These are phyloP conservation scores for Gracilaria gracilis DNA, from an alignment of 23 red algal genomes.

Conservation along the genomic window DNA sequence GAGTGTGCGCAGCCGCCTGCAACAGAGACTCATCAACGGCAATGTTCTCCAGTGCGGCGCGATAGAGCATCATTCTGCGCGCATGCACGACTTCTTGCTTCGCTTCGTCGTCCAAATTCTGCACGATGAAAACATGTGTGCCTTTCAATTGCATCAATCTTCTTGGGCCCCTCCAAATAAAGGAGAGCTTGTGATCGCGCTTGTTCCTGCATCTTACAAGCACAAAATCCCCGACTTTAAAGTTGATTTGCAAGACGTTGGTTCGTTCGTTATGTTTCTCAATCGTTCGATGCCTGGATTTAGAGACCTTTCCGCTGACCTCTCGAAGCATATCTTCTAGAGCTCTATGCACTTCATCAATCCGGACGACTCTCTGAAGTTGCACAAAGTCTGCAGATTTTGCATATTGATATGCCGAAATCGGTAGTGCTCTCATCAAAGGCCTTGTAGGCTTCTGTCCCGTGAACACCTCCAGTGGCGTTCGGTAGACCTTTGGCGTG, in stretches of 20 bases:
- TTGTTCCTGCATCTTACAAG: slow-evolving; percentile 7
- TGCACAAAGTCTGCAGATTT: background rate
- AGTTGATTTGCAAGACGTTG: background rate
- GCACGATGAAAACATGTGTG: no score
- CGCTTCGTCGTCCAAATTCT: no score
- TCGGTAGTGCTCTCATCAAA: slow-evolving; percentile 18
- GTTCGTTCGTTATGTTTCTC: slow-evolving; percentile 47
- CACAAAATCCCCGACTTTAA: slow-evolving; percentile 43
- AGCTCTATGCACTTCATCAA: background rate
- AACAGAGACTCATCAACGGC: no score
- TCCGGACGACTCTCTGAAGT: background rate
- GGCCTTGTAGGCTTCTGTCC: slow-evolving; percentile 20
- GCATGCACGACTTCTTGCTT: no score
- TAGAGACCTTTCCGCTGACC: background rate
- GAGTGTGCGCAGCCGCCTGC: no score
- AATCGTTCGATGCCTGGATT: background rate
- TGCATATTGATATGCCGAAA: background rate
- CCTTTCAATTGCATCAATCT: background rate
- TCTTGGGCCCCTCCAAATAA: slow-evolving; percentile 23
- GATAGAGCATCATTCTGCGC: no score
- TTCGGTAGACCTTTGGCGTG: background rate
- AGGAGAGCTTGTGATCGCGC: slow-evolving; percentile 15
- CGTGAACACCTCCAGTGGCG: slow-evolving; percentile 19
- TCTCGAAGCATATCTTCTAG: slow-evolving; percentile 44
- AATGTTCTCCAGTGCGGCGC: no score